Conservation (phyloP, 352 stramenopile genomes). For the Pythium dissimile region DNA sequence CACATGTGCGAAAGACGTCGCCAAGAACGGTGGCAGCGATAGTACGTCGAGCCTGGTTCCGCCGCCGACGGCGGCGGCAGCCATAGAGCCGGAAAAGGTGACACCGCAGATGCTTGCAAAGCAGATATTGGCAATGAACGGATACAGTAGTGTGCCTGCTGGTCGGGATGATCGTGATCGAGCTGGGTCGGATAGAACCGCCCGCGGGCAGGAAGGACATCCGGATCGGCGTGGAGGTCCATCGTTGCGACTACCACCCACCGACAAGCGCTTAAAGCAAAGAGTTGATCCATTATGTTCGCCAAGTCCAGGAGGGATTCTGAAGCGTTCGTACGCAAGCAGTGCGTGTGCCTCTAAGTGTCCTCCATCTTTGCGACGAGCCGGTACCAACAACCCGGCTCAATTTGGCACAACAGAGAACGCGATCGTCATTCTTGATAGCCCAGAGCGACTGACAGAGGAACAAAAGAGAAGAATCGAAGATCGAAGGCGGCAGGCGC, state of each 20-base stretch:
- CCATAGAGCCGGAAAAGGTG: slow-evolving; percentile 22
- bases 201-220: background rate
- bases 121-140: slow-evolving; percentile 63
- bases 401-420: slow-evolving; percentile 4
- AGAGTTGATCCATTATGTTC: too few relatives aligned
- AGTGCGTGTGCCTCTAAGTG: too few relatives aligned
- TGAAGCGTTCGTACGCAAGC: too few relatives aligned
- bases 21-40: slow-evolving; percentile 28
- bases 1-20: slow-evolving; percentile 30
- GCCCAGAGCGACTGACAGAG: slow-evolving; percentile 43
- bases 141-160: slow-evolving; percentile 24
- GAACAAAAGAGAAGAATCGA: slow-evolving; percentile 58
- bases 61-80: background rate
- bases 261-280: too few relatives aligned
- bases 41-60: background rate
- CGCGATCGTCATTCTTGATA: slow-evolving; percentile 19
- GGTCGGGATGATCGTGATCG: background rate
- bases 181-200: background rate
- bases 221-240: too few relatives aligned
- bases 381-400: background rate
- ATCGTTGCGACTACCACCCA: too few relatives aligned
- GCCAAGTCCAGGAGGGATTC: too few relatives aligned
- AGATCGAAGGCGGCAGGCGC: slow-evolving; percentile 39
- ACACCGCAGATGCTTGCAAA: slow-evolving; percentile 60
- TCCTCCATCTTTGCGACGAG: too few relatives aligned